Conservation (phyloP, 768 basidiomycete genomes). For the Phlebiopsis gigantea region DNA sequence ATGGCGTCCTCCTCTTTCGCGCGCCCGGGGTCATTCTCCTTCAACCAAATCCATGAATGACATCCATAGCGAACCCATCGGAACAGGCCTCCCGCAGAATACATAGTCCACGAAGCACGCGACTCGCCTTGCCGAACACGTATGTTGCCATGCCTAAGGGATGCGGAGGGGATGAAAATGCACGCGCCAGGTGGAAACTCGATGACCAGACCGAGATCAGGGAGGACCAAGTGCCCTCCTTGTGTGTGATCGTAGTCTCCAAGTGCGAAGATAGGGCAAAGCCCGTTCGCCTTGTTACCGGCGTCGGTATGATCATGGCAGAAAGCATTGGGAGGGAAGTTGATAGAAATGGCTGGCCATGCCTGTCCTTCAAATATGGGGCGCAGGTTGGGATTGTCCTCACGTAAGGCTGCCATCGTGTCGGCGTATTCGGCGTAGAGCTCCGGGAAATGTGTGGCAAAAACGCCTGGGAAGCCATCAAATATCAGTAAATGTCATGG, state of each 20-base stretch:
- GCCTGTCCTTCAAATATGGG: slow-evolving; percentile 2
- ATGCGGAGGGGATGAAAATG: slow-evolving; percentile 15
- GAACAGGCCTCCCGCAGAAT: slow-evolving; percentile 15
- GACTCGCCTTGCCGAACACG: slow-evolving; percentile 6
- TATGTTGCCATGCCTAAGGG: slow-evolving; percentile 12
- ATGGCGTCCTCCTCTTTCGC: neutral
- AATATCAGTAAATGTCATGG: neutral
- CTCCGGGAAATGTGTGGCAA: slow-evolving; percentile 7
- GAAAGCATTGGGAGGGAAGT: slow-evolving; percentile 9
- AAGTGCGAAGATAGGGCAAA: slow-evolving; percentile 6
- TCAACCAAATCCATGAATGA: neutral
- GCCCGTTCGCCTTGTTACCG: slow-evolving; percentile 5
- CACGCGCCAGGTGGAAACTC: slow-evolving; percentile 14
- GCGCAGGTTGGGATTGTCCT: neutral
- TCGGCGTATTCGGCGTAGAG: slow-evolving; percentile 1
- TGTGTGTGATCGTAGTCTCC: slow-evolving; percentile 11
- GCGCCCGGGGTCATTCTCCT: neutral
- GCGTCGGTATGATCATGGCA: neutral
- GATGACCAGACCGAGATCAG: slow-evolving; percentile 10
- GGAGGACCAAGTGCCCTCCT: slow-evolving; percentile 14
- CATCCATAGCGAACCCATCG: slow-evolving; percentile 12
- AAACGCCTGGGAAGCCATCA: neutral
- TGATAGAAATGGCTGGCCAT: slow-evolving; percentile 10
- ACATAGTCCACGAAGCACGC: slow-evolving; percentile 16
- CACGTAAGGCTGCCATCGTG: neutral